Conservation (phyloP, 805 yeast genomes). For the Tetrapisispora pingtungensis region DNA sequence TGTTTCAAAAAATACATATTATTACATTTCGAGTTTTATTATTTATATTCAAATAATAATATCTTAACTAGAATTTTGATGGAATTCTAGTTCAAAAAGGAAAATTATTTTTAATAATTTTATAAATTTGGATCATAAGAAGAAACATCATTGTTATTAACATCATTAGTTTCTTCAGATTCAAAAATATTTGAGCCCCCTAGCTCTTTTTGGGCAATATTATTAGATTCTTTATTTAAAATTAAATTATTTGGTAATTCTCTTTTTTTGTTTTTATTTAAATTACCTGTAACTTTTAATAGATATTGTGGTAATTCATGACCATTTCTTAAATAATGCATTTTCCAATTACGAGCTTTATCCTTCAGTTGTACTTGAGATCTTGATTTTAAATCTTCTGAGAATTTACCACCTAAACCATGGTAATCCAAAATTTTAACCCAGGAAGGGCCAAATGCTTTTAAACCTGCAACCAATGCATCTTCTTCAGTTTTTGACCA, state of each 20-base stretch:
- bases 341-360: conserved; percentile 92
- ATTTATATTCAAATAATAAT: too few relatives aligned
- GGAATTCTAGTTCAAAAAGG: background rate
- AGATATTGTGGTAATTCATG: conserved; percentile 72
- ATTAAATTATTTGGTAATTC: conserved; percentile 12
- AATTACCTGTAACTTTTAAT: conserved; percentile 77
- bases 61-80: too few relatives aligned
- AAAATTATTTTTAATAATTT: background rate
- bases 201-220: background rate
- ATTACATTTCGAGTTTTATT: background rate
- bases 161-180: background rate
- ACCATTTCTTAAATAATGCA: conserved; percentile 69
- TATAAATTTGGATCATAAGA: background rate
- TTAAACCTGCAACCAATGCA: conserved; percentile 72
- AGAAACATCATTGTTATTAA: background rate
- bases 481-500: conserved; percentile 89
- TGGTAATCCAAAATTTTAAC: conserved; percentile 74
- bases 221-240: background rate
- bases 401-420: conserved; percentile 86
- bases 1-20: background rate
- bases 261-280: conserved; percentile 42
- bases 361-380: conserved; percentile 92
- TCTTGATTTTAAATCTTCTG: conserved; percentile 76
- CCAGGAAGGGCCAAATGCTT: conserved; percentile 86
- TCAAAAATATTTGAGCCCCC: background rate